These are phyloP conservation scores for Coemansia sp. DNA, from an alignment of 192 early-diverging fungal species.

Conservation along the genomic window DNA sequence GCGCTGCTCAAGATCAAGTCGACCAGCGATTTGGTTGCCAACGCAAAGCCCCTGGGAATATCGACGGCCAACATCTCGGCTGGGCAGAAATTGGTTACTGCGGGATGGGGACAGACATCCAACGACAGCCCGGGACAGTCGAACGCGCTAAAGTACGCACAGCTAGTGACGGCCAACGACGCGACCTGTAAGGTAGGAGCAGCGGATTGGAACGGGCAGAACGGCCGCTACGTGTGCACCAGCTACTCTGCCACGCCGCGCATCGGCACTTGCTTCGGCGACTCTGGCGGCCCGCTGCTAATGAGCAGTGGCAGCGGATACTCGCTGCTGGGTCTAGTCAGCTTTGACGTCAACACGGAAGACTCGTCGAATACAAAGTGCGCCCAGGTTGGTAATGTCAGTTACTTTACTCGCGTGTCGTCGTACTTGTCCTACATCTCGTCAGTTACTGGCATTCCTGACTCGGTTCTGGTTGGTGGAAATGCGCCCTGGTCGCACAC, in stretches of 20 bases:
- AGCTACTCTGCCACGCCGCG: slow-evolving; percentile 39
- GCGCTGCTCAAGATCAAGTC: slow-evolving; percentile 48
- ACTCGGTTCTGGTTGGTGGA: slow-evolving; percentile 14
- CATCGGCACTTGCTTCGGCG: slow-evolving; percentile 55
- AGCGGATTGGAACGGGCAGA: slow-evolving; percentile 34
- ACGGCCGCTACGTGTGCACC: slow-evolving; percentile 53
- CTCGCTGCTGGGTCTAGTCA: slow-evolving; percentile 46
- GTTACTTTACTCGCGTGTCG: slow-evolving; percentile 53
- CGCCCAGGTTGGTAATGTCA: slow-evolving; percentile 49
- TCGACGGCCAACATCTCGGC: slow-evolving; percentile 17
- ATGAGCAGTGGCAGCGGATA: slow-evolving; percentile 27
- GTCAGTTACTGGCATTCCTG: slow-evolving; percentile 32
- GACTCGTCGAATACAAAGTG: slow-evolving; percentile 46
- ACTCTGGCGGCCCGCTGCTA: slow-evolving; percentile 55
- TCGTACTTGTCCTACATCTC: slow-evolving; percentile 52
- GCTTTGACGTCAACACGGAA: slow-evolving; percentile 52
- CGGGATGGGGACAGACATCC: slow-evolving; percentile 51
- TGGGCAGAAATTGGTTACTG: slow-evolving; percentile 35
- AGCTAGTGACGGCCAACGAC: slow-evolving; percentile 29
- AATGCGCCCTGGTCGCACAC: slow-evolving; percentile 21
- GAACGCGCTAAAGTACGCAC: slow-evolving; percentile 37
- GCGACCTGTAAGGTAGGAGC: slow-evolving; percentile 31
- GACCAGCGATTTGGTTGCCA: slow-evolving; percentile 21
- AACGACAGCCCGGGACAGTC: slow-evolving; percentile 37
- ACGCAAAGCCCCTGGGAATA: slow-evolving; percentile 27